Base-by-base conservation (phyloP, 331 rosid species). In the Malus hybrid region DNA sequence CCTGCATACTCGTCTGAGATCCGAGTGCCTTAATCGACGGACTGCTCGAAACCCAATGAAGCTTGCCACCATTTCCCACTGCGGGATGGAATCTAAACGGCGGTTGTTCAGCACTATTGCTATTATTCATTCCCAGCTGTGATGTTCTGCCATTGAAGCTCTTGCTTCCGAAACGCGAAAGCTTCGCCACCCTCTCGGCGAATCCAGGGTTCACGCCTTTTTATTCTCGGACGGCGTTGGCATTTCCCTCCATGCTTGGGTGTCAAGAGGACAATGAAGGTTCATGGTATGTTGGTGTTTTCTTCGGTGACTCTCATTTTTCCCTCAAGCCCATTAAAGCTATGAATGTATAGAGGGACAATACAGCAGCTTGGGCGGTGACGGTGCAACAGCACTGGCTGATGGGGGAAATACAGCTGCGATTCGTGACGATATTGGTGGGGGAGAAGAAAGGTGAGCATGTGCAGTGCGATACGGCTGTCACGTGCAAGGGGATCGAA, bases 221-320 rank as follows among this genome's bases (percentile, higher is more conserved):
- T 28, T 65, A 83, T 10, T 85, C 89, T 5, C 89, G 86, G 11
- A 20, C 89, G 3, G 79, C 74, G 30, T 29, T 84, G 3, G 58
- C 88, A 3, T 64, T 46, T 8, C 4, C 75, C n/a, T 4, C 65
- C 14, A 44, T 8, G 56, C 81, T 80, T 34, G 99, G 95, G 3
- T 94, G 99, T 71, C 93, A 78, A n/a, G 94, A 85, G 24, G 99
- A 94, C 86, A 94, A 89, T 86, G 99, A 94, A 87, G 99, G 99
- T 57, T 94, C 96, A 53, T 94, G 99, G 99, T 92, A 97, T 50
- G 82, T 94, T 71, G 99, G 99, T 72, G 81, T 94, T 58, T 94
- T 94, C 88, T 91, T 63, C 52, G 99, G 99, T 34, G 87, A 90
- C 73, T 85, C 93, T 10, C 99, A 97, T 10, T 92, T 94, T 42